phyloP scores from a whole-genome alignment of 768 basidiomycete species.

The Macrolepiota fuliginosa region DNA sequence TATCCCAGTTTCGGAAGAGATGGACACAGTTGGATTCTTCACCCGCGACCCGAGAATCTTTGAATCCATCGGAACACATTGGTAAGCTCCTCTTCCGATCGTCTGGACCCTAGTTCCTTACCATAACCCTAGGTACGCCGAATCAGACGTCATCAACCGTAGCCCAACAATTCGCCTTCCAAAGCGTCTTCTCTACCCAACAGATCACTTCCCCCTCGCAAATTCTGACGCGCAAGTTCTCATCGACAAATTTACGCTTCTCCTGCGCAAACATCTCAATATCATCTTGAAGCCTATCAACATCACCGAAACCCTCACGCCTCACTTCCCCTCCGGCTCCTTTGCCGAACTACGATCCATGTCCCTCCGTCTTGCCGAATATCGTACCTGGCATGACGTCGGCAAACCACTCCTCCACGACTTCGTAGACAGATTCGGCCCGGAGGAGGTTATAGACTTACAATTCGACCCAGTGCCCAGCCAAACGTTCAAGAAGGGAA shows the following conservation, averaged over 20 bases:
- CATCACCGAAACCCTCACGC: slow-evolving; percentile 26
- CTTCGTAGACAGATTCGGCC: slow-evolving; percentile 21
- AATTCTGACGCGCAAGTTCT: slow-evolving; percentile 29
- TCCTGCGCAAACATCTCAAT: slow-evolving; percentile 24
- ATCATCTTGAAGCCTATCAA: slow-evolving; percentile 25
- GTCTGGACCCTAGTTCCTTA: not conserved
- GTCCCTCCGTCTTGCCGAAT: slow-evolving; percentile 34
- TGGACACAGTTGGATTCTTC: slow-evolving; percentile 39
- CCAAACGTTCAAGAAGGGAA: slow-evolving; percentile 29
- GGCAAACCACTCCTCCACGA: slow-evolving; percentile 29
- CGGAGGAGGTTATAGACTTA: slow-evolving; percentile 16
- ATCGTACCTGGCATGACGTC: slow-evolving; percentile 32
- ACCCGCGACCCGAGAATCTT: slow-evolving; percentile 31
- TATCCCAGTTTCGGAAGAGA: slow-evolving; percentile 34
- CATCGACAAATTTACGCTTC: slow-evolving; percentile 25
- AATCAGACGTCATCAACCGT: slow-evolving; percentile 25
- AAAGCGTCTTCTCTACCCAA: slow-evolving; percentile 29
- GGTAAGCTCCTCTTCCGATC: slow-evolving; percentile 21
- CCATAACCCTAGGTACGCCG: slow-evolving; percentile 26
- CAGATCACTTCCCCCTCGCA: slow-evolving; percentile 32
- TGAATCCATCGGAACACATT: slow-evolving; percentile 23
- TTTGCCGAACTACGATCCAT: slow-evolving; percentile 26
- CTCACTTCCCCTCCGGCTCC: slow-evolving; percentile 26
- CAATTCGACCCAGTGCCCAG: slow-evolving; percentile 30
- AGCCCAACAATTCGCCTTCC: slow-evolving; percentile 25